phyloP scores from a whole-genome alignment of 345 rosid species.

The Atalantia buxifolia region DNA sequence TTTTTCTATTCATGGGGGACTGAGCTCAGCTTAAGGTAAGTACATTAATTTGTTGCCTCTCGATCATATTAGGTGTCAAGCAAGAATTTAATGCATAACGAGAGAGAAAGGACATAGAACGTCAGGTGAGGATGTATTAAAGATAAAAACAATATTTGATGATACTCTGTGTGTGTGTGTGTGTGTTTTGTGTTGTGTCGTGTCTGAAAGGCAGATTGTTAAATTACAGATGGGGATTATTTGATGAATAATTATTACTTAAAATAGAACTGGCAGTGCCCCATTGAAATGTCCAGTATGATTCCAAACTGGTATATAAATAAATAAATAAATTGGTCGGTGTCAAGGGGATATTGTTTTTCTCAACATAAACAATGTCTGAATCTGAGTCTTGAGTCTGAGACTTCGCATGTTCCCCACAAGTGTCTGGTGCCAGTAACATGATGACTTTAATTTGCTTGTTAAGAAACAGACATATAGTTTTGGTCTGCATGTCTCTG shows the following conservation, averaged over 20 bases:
- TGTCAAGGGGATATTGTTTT: neutral
- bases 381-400: neutral
- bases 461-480: constrained; percentile 13
- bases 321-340: too few species aligned
- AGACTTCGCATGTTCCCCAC: constrained; percentile 32
- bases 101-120: too few species aligned
- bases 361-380: constrained; percentile 16
- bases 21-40: too few species aligned
- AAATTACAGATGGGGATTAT: neutral
- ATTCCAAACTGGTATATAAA: too few species aligned
- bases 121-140: too few species aligned
- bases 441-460: constrained; percentile 24
- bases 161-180: too few species aligned
- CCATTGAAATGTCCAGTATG: constrained; percentile 3
- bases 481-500: neutral
- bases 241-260: neutral
- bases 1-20: too few species aligned
- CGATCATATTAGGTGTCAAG: too few species aligned
- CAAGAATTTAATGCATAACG: too few species aligned
- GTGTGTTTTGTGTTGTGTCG: neutral
- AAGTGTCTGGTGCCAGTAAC: constrained; percentile 28
- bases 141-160: too few species aligned
- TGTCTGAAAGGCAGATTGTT: neutral
- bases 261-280: neutral
- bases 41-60: too few species aligned